Percentiles rank a stretch among this genome's conserved stretches.
Conservation (phyloP, 2,329 filamentous ascomycete species). For the Hypoxylon sp. region DNA sequence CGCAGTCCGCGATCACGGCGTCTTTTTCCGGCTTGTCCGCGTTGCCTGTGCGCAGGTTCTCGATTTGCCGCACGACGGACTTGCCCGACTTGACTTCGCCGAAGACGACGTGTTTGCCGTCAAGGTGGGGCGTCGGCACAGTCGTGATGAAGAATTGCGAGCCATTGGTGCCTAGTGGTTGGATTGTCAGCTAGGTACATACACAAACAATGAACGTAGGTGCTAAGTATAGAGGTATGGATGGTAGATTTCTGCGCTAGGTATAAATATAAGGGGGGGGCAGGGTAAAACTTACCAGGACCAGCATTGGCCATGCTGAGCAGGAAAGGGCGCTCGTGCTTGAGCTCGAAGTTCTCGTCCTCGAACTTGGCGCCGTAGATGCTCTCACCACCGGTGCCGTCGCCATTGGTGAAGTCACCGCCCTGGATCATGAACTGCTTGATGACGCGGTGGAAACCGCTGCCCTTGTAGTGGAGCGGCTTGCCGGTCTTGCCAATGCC, state of each 20-base stretch:
- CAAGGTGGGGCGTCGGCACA: slow-evolving; percentile 92
- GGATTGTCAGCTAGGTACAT: background rate
- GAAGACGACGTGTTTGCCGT: slow-evolving; percentile 97
- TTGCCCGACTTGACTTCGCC: slow-evolving; percentile 95
- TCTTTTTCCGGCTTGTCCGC: slow-evolving; percentile 84
- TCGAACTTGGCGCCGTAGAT: slow-evolving; percentile 98
- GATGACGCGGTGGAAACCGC: slow-evolving; percentile 94
- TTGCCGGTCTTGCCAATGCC: slow-evolving; percentile 85
- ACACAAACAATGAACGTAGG: too few species aligned
- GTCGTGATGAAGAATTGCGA: slow-evolving; percentile 99
- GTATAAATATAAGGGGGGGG: background rate
- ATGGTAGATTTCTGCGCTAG: background rate
- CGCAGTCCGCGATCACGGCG: slow-evolving; percentile 84
- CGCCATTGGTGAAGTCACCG: slow-evolving; percentile 94
- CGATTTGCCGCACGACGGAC: slow-evolving; percentile 89
- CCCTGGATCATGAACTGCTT: slow-evolving; percentile 99
- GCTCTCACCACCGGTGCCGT: slow-evolving; percentile 95
- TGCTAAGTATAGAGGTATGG: too few species aligned
- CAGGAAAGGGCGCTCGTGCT: slow-evolving; percentile 94
- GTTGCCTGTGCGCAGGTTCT: slow-evolving; percentile 80
- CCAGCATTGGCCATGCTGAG: slow-evolving; percentile 99
- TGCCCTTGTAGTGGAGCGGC: slow-evolving; percentile 93
- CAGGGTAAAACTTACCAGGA: slow-evolving; percentile 72
- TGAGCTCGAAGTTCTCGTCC: slow-evolving; percentile 93
- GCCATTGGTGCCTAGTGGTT: slow-evolving; percentile 84